Evolutionary conservation across 2,329 filamentous ascomycete species (phyloP).

Genomic region (Paraphoma chrysanthemicola): DNA sequence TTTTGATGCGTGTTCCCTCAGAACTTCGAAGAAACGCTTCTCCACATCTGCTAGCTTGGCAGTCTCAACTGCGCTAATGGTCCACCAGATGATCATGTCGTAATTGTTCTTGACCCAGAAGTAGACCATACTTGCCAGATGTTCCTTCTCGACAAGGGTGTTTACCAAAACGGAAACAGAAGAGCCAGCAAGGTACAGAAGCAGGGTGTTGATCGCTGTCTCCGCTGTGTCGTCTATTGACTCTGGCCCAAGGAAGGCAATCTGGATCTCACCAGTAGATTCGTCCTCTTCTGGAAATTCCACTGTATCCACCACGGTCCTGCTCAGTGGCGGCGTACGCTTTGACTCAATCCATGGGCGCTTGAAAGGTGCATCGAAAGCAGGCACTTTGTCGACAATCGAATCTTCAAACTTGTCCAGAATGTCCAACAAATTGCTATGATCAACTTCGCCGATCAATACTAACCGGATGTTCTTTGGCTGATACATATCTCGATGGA

Average conservation of each 20-base stretch:
- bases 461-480: constrained; percentile 92
- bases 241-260: constrained; percentile 86
- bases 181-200: constrained; percentile 90
- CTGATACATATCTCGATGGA: constrained; percentile 97
- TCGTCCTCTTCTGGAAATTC: constrained; percentile 98
- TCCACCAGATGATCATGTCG: constrained; percentile 83
- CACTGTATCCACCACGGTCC: constrained; percentile 77
- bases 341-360: constrained; percentile 91
- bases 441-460: constrained; percentile 90
- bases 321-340: constrained; percentile 73
- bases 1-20: constrained; percentile 80
- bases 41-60: constrained; percentile 85
- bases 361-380: constrained; percentile 76
- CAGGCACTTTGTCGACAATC: constrained; percentile 82
- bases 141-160: constrained; percentile 88
- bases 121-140: constrained; percentile 84
- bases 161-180: constrained; percentile 94
- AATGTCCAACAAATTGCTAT: constrained; percentile 78
- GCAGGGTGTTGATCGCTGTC: constrained; percentile 78
- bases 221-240: constrained; percentile 69
- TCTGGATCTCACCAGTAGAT: constrained; percentile 84
- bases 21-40: constrained; percentile 80
- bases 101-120: constrained; percentile 82
- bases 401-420: constrained; percentile 88
- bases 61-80: constrained; percentile 84